phyloP scores from a whole-genome alignment of 352 stramenopile species.

The Globisporangium perplexum region DNA sequence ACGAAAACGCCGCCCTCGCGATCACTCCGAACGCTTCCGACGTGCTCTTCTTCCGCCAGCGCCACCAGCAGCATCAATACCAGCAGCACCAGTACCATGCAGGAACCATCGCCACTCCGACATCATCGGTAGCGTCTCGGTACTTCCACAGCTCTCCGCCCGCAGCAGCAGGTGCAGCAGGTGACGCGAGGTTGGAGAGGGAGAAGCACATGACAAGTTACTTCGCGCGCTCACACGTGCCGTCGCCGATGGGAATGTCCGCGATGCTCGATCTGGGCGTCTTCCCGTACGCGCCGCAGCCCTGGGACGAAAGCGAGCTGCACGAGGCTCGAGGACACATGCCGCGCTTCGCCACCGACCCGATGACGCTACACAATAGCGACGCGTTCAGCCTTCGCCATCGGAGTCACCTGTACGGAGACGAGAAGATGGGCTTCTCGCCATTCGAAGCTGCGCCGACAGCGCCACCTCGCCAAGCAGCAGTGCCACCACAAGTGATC shows the following conservation, averaged over 20 bases:
- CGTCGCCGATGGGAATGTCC: neutral
- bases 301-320: neutral
- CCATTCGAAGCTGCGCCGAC: neutral
- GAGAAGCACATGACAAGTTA: conserved; percentile 7
- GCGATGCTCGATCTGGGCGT: conserved; percentile 1
- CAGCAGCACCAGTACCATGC: neutral
- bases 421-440: neutral
- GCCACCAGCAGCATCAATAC: neutral
- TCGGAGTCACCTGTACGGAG: neutral
- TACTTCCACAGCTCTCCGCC: neutral
- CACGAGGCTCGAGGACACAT: neutral
- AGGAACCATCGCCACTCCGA: neutral
- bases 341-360: neutral
- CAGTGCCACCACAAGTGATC: neutral
- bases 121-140: neutral
- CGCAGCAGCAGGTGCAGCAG: neutral
- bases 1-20: neutral
- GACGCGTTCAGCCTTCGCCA: neutral
- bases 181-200: conserved; percentile 1
- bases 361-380: neutral
- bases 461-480: neutral
- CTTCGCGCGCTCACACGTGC: conserved; percentile 1
- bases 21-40: neutral
- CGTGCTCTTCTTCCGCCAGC: neutral
- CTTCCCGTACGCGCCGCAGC: conserved; percentile 1